Evolutionary conservation across 2,329 filamentous ascomycete species (phyloP).

Genomic region (Fusarium stilboides): DNA sequence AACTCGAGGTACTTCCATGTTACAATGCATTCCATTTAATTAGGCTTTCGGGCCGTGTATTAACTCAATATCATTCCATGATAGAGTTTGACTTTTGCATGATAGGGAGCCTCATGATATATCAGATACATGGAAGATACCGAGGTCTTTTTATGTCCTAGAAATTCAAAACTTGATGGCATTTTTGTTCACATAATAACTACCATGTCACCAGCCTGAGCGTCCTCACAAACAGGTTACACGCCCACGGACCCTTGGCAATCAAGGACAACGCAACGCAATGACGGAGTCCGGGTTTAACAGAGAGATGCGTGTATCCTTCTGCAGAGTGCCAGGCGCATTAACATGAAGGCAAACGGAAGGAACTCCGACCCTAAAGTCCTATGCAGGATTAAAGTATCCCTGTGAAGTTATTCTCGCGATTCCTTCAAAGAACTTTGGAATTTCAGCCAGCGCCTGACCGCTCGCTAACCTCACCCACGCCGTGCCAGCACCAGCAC

Average conservation of each 20-base stretch:
- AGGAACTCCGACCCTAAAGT: too few relatives aligned
- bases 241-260: conserved; percentile 13
- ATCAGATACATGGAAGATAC: neutral
- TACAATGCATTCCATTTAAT: neutral
- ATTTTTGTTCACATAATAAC: conserved; percentile 1
- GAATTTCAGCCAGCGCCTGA: conserved; percentile 3
- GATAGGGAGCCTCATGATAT: neutral
- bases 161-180: neutral
- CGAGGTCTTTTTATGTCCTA: neutral
- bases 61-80: neutral
- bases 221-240: conserved; percentile 28
- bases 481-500: conserved; percentile 19
- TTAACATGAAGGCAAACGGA: neutral
- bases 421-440: too few relatives aligned
- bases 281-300: conserved; percentile 24
- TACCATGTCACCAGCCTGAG: conserved; percentile 12
- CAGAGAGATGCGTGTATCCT: conserved; percentile 4
- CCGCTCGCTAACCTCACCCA: conserved; percentile 15
- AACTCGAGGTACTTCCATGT: neutral
- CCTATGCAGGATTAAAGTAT: too few relatives aligned
- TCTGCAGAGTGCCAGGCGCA: neutral
- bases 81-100: neutral
- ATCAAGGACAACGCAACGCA: conserved; percentile 14
- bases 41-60: neutral
- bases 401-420: neutral